Evolutionary conservation across 2,329 filamentous ascomycete species (phyloP), one percentile per base, ranked within the genome.

Genomic region (Ambrosiella beaveri): DNA sequence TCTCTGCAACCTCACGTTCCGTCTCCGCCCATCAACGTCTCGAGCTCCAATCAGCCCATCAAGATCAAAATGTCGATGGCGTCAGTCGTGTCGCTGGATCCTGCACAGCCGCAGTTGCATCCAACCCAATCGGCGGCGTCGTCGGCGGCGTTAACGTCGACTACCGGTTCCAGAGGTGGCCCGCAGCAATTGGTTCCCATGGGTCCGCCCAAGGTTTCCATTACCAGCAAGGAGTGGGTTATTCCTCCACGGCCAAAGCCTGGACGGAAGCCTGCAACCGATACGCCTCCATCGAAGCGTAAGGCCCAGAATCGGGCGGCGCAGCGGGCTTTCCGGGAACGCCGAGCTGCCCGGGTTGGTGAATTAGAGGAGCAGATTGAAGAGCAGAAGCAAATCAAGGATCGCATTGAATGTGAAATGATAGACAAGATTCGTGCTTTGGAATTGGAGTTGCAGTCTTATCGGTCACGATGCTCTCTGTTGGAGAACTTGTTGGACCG

Each of bases 251-350:
- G 87, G 61, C 87, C 87, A 52, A 91, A 90, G 75, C 91, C 93
- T 19, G 91, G 91, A 54, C 82, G 91, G 64, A 97, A 97, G 75
- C 90, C 91, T 2, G 88, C 88, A 52, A 94, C 88, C 40, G 90
- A 96, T 67, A 94, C 90, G 56, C 89, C 90, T 12, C 86, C 87
- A 1, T 95, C 89, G 49, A 95, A 95, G 73, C 82, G 93, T 63
- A 94, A 96, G 74, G 86, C 88, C 1, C 93, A 97, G 72, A 97
- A 97, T 69, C 80, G 93, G 61, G 86, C 88, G 52, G 91, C 91
- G 2, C 91, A 97, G 72, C 77, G 91, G 60, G 88, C 86, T 1
- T 97, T 97, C 70, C 80, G 91, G 39, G 89, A 95, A 71, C 78
- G 91, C 59, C 81, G 91, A 62, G 88, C 88, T 1, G 87, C 88